Evolutionary conservation across 192 early-diverging fungal species (phyloP), one percentile per base, ranked within the genome.

Genomic region (Pecoramyces ruminantium): DNA sequence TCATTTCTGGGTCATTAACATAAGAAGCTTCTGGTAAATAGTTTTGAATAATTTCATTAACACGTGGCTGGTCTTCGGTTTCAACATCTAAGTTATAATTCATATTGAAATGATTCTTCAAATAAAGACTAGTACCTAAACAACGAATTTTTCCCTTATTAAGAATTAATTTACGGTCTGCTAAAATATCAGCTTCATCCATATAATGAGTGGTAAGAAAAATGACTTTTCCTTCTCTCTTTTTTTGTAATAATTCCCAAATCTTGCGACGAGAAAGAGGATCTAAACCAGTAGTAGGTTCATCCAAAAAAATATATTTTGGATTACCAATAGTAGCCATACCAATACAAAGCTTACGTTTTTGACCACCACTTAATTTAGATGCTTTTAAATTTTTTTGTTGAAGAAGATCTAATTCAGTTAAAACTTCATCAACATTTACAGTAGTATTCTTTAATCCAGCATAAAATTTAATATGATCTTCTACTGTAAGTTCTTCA

Each of bases 211-310:
- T 92, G 0, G 92, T 92, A 78, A 92, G 78, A 13, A 92, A 78
- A 42, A 92, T 86, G 18, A 86, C 83, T 0, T 88, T 80, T n/a
- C 87, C 85, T 11, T 77, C 38, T 83, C 89, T 91, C 39, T 83
- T 82, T 17, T 85, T 80, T 29, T 86, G 80, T 80, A 93, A 87
- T 78, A 92, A 38, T 28, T 87, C 82, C 92, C 92, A 93, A 78
- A 90, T 81, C 14, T 83, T 81, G 51, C 86, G 85, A 14, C 87
- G 85, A 4, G 85, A 82, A 67, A 83, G 81, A 30, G 86, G 86
- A 81, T 93, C 92, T 84, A 93, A 84, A 4, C 91, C 91, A 2
- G 89, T 87, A 4, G 92, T 88, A 1, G 89, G 87, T 78, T 92
- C 91, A 81, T 92, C 91, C 78, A 92, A 42, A 28, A 90, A 51